Evolutionary conservation across 805 yeast species (phyloP), one percentile per base, ranked within the genome.

Genomic region (Metschnikowia hibisci): DNA sequence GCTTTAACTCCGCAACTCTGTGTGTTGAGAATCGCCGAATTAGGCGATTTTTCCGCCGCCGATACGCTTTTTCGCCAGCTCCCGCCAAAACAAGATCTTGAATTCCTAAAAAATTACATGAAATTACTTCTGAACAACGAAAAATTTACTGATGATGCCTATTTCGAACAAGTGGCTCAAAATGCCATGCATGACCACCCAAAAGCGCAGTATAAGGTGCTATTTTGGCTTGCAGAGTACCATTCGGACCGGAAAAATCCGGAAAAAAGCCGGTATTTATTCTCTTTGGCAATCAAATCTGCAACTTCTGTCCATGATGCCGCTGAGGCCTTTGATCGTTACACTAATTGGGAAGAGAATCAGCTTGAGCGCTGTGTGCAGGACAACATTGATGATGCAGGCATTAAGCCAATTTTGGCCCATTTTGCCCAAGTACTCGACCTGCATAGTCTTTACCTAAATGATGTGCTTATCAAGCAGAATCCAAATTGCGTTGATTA

Each of bases 391-490:
- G 46, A 55, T 3, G 50, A 55, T 3, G 50, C 51, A 39, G 45
- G 2, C 8, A 11, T 47, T 1, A 51, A 39, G 8, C 37, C 37
- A 4, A 47, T 45, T 18, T 41, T 57, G 33, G 43, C 27, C 16
- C 29, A 34, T 4, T 30, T n/a, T 16, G 46, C 44, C 10, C 68
- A 71, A 23, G 58, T 84, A 26, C 57, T 82, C 34, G 32, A 4
- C 27, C 32, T 11, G 12, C 40, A 20, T 8, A 2, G 20, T 2
- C 20, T 37, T 10, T 22, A 29, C 11, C 52, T 85, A 10, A 87
- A 78, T 55, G 95, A 87, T 54, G 79, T 87, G 23, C 67, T 77
- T 45, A 53, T 89, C 4, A 70, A 84, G 32, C 82, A 79, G 51
- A 76, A 82, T 53, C 66, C 76, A 1, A 76, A 87, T 54, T 74